Base-by-base conservation (phyloP, 2,329 filamentous ascomycete genomes). In the Fusarium sp. region DNA sequence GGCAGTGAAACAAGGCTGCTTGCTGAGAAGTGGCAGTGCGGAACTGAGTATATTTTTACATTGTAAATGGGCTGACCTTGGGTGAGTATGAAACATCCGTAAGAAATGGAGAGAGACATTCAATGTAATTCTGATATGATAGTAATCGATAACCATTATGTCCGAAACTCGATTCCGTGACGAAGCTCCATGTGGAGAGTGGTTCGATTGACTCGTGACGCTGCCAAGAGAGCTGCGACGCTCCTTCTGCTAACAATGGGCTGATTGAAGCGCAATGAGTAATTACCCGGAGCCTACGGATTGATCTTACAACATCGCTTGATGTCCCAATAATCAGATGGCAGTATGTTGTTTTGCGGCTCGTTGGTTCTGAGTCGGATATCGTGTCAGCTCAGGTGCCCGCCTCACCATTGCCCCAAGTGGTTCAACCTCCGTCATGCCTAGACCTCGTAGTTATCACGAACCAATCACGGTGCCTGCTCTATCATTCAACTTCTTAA, bases 21-120 rank as follows among this genome's bases (percentile, higher is more conserved):
- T 4, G 39, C 52, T 3, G 61, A 66, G 5, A 59, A 46, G 39
- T 65, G 61, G 64, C 64, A 66, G 14, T 66, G 64, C 33, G 64
- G 61, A 22, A 27, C 61, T 4, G 52, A 66, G 20, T 66, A 66
- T 46, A 25, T 42, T 4, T 66, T 27, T 14, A 66, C 45, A 5
- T 27, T 58, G 3, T 65, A 33, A 17, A n/a, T 10, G 18, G 22
- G 5, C 6, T 29, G 8, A 14, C 39, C 1, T 25, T 3, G 14
- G 7, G 4, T 8, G 2, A 17, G 11, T 25, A 31, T 31, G 7
- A 10, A 46, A 25, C 38, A 17, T 14, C 9, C 11, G 3, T 7
- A 18, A 0, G 18, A 4, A 8, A 17, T 13, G 15, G 9, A 7
- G 8, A 31, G 14, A 45, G 5, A 20, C 1, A 11, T 20, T 27